A percentile compares a stretch with the other conserved stretches of the same genome.
These are phyloP conservation scores for Flaveria bidentis DNA, from an alignment of 129 eudicot genomes.

Conservation along the genomic window DNA sequence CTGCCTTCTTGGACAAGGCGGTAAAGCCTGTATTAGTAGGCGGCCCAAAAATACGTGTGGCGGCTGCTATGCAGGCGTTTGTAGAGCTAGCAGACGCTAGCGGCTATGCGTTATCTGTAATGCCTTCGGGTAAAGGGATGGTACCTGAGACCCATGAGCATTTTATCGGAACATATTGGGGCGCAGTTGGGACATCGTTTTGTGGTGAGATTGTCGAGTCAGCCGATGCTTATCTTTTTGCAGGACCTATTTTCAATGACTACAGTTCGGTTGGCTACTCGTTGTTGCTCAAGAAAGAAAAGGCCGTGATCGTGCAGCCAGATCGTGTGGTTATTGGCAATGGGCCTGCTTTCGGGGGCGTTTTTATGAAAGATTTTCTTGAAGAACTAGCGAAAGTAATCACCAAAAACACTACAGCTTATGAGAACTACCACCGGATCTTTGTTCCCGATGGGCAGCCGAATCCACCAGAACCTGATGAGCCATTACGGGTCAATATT, in stretches of 20 bases:
- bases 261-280: conserved; percentile 71
- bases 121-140: conserved; percentile 64
- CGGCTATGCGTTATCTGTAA: conserved; percentile 49
- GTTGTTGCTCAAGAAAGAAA: conserved; percentile 50
- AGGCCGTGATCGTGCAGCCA: conserved; percentile 59
- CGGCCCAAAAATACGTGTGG: conserved; percentile 62
- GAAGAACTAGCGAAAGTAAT: conserved; percentile 41
- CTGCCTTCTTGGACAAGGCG: conserved; percentile 51
- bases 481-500: conserved; percentile 55
- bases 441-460: conserved; percentile 59
- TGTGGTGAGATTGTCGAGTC: conserved; percentile 63
- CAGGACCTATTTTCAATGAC: conserved; percentile 61
- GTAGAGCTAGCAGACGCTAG: conserved; percentile 53
- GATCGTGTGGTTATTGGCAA: conserved; percentile 48
- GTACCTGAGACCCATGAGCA: conserved; percentile 62
- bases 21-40: conserved; percentile 64
- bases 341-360: conserved; percentile 59
- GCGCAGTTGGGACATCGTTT: conserved; percentile 57
- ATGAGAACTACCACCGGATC: conserved; percentile 53
- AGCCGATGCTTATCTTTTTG: conserved; percentile 60
- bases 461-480: conserved; percentile 32
- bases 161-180: conserved; percentile 68
- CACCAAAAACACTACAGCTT: conserved; percentile 45
- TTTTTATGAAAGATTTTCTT: conserved; percentile 58
- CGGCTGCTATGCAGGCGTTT: conserved; percentile 47